Evolutionary conservation across 106 monocot species (phyloP), one percentile per base, ranked within the genome.

Genomic region (Dendrobium officinale): DNA sequence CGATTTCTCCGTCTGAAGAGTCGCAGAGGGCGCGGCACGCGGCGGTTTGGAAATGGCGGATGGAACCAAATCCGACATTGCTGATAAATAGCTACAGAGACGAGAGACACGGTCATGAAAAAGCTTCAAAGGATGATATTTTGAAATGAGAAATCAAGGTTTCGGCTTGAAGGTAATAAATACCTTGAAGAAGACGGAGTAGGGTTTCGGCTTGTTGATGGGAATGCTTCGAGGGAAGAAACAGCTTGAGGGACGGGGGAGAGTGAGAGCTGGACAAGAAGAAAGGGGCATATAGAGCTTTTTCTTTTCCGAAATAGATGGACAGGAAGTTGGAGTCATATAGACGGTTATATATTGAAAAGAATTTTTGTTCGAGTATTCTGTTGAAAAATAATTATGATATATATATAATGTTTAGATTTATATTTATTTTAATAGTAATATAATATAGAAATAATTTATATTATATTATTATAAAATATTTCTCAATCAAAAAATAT

Each of bases 1-100:
- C 83, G 15, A 24, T 16, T 83, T 88, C 85, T 55, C 80, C 79
- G 68, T 84, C 80, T 2, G 58, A 79, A 20, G 67, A 26, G 18
- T 74, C 84, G 1, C 48, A 37, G 3, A 64, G 27, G 4, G 67
- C 73, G 2, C 5, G 70, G 29, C 77, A 75, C 19, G 27, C 78
- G 8, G 75, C 84, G n/a, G 64, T 26, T 48, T 43, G 73, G 61
- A 72, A 48, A 70, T 59, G 48, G 18, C 24, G 78, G 26, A 49
- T 3, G 7, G 20, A 31, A 22, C 75, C 17, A 27, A 27, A 9
- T 20, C 42, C 45, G 18, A 42, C 77, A 49, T 56, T 44, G 18
- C 79, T 41, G 19, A 42, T 10, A 56, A 72, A 76, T 55, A 77
- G n/a, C 82, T 86, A 70, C 26, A 43, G 55, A 42, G 17, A 78